Percentiles rank a stretch among this genome's conserved stretches.
These are phyloP conservation scores for Globisporangium uncinulatum DNA, from an alignment of 352 stramenopile species.

Conservation along the genomic window DNA sequence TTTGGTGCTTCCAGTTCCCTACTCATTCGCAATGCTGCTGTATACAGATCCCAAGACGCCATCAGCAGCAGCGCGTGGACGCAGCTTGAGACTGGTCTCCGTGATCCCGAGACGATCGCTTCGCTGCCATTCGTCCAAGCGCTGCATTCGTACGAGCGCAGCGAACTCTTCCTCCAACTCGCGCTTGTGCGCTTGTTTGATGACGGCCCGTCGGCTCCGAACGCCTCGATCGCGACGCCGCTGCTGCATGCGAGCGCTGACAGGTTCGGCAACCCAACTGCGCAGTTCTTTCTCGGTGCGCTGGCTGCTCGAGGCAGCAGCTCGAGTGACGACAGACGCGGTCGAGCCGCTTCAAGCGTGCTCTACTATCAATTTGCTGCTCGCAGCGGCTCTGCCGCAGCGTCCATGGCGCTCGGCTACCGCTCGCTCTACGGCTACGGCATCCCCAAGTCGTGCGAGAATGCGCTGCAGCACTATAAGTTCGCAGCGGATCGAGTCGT, in stretches of 20 bases:
- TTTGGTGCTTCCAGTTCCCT: neutral
- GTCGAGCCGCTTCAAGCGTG: slow-evolving; percentile 8
- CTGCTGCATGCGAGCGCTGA: slow-evolving; percentile 42
- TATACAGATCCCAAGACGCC: slow-evolving; percentile 1
- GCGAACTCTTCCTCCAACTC: slow-evolving; percentile 28
- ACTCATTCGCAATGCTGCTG: neutral
- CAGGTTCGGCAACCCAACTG: slow-evolving; percentile 14
- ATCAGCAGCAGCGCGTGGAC: neutral
- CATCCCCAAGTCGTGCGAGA: slow-evolving; percentile 41
- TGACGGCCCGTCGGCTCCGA: slow-evolving; percentile 7
- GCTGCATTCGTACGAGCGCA: slow-evolving; percentile 15
- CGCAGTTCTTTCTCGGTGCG: slow-evolving; percentile 45
- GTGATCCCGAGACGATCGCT: slow-evolving; percentile 10
- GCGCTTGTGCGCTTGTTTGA: slow-evolving; percentile 32
- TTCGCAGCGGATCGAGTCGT: slow-evolving; percentile 52
- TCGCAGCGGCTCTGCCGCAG: slow-evolving; percentile 24
- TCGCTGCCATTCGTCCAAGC: slow-evolving; percentile 19
- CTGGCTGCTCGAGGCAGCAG: slow-evolving; percentile 13
- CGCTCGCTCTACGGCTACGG: slow-evolving; percentile 48
- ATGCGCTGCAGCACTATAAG: slow-evolving; percentile 71
- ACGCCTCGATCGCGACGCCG: slow-evolving; percentile 15
- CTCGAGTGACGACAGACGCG: slow-evolving; percentile 2
- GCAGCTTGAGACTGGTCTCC: neutral
- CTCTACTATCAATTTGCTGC: slow-evolving; percentile 65
- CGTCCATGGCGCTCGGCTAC: slow-evolving; percentile 72